phyloP scores from a whole-genome alignment of 306 rosid species.

The Castanea sativa region DNA sequence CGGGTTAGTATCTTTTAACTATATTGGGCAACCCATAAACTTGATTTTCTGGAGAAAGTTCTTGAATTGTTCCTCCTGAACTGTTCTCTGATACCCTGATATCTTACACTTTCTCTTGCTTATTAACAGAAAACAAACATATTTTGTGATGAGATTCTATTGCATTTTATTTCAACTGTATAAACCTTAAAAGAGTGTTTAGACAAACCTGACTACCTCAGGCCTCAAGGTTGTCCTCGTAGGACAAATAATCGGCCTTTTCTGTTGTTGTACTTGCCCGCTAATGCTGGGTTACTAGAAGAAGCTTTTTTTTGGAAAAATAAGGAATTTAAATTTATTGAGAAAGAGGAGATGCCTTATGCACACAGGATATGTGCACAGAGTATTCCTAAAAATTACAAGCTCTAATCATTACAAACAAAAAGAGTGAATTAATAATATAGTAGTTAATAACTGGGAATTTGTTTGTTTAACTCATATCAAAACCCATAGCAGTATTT shows the following conservation, averaged over 20 bases:
- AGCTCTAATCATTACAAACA: no score
- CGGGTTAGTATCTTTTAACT: neutral
- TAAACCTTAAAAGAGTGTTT: neutral
- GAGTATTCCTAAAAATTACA: no score
- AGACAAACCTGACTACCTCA: no score
- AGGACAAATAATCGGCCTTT: neutral
- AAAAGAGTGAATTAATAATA: no score
- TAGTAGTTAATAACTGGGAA: neutral
- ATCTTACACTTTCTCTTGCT: neutral
- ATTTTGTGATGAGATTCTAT: neutral
- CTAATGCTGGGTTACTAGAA: neutral
- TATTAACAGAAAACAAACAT: neutral
- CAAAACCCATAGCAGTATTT: neutral
- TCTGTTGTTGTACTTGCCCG: neutral
- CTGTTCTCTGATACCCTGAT: neutral
- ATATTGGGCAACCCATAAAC: neutral
- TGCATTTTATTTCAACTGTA: neutral
- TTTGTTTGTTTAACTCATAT: neutral
- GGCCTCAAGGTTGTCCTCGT: no score
- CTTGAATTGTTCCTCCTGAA: neutral
- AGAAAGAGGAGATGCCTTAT: no score
- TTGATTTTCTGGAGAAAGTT: neutral
- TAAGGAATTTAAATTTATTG: no score
- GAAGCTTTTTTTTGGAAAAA: no score
- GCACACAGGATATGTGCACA: no score